These are phyloP conservation scores for Prosopis cineraria DNA, from an alignment of 306 rosid species.

Conservation along the genomic window DNA sequence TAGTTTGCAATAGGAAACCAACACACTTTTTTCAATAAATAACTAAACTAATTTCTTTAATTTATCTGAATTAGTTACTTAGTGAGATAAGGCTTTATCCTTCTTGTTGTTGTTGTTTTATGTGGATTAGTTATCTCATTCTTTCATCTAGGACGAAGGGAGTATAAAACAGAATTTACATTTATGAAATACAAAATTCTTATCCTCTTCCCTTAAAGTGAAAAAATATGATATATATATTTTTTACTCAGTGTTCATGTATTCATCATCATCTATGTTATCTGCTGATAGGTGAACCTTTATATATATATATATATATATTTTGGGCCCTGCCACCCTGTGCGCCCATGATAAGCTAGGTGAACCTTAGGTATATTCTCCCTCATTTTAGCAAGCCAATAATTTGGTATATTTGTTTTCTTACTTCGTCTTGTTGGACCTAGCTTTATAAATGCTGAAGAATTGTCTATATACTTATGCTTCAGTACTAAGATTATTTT, in stretches of 20 bases:
- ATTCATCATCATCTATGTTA: background rate
- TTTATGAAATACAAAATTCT: background rate
- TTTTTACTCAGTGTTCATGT: background rate
- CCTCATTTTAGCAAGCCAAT: conserved; percentile 1
- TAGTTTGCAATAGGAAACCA: too few species aligned
- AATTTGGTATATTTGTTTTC: background rate
- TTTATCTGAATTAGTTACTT: too few species aligned
- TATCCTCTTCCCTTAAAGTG: background rate
- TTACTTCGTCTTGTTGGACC: conserved; percentile 7
- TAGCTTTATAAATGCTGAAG: conserved; percentile 13
- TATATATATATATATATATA: too few species aligned
- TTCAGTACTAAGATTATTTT: conserved; percentile 22
- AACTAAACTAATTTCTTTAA: too few species aligned
- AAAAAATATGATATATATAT: background rate
- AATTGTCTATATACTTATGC: conserved; percentile 18
- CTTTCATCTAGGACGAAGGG: too few species aligned
- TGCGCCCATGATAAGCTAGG: too few species aligned
- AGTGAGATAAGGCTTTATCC: too few species aligned
- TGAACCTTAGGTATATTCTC: background rate
- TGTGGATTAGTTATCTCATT: too few species aligned
- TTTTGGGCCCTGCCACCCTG: too few species aligned
- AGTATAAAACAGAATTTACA: background rate
- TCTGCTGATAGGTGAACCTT: background rate
- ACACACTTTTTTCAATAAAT: too few species aligned
- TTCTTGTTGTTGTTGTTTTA: too few species aligned